Base-by-base conservation (phyloP, 805 yeast species). In the Vanderwaltozyma tropicalis region DNA sequence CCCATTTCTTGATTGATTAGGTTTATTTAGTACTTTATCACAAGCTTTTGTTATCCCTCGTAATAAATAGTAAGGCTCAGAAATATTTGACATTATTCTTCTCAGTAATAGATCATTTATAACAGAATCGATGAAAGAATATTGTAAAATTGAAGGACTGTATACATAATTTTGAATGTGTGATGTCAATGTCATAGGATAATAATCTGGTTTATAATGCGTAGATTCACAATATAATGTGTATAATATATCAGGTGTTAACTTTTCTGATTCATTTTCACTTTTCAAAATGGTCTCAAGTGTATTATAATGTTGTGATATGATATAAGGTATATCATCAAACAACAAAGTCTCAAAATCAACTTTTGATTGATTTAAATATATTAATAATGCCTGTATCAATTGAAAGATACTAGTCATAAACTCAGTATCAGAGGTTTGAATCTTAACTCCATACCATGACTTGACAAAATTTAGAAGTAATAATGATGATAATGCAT, bases 361-460 rank as follows among this genome's bases (percentile, higher is more conserved):
- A 9, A 48, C 34, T 8, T 19, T 14, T 10, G 20, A 17, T 18
- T 25, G 20, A 15, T 39, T 43, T 8, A 45, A 9, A 32, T 34
- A 40, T 5, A 32, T 16, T 14, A 47, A 28, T 3, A 44, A 18
- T 8, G 31, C 33, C 15, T 53, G 42, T 12, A 52, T 24, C 6
- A 47, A 13, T 19, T 48, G 36, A 20, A 47, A 52, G 10, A 55
- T 7, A 19, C 41, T 38, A 1, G 26, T 40, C 14, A 47, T 26
- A 16, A 58, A 47, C 28, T 51, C 48, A 15, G 44, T 47, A 34
- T 54, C 54, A 6, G 42, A 16, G 1, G 59, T 47, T 8, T 55
- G 52, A 4, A 58, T 49, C 38, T 54, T 58, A n/a, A 40, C 25
- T 12, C 61, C 61, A 39, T 56, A 56, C 63, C 63, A 58, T 12